phyloP scores from a whole-genome alignment of 305 asterid species.

The Fraxinus baroniana region DNA sequence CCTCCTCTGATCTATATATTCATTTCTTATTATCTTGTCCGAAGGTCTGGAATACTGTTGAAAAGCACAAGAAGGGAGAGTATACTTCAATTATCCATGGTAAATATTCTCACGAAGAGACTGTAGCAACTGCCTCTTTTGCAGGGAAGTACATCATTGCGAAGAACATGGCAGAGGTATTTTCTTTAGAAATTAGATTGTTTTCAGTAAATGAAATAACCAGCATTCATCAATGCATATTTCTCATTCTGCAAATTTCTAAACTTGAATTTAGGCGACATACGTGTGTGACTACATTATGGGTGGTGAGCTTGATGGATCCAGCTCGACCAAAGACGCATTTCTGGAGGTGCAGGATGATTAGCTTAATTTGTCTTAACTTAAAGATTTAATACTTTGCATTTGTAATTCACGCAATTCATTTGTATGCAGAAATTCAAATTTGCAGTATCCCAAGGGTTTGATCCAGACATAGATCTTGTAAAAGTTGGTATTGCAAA shows the following conservation, averaged over 20 bases:
- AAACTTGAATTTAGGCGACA: conserved; percentile 47
- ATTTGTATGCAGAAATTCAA: conserved; percentile 77
- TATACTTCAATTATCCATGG: conserved; percentile 97
- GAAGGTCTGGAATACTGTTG: conserved; percentile 93
- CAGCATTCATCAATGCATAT: background rate
- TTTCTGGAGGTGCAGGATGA: conserved; percentile 67
- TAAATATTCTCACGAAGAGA: conserved; percentile 89
- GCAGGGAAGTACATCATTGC: conserved; percentile 87
- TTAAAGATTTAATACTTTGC: background rate
- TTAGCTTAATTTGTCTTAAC: conserved; percentile 10
- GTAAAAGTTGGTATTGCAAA: conserved; percentile 89
- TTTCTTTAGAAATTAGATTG: background rate
- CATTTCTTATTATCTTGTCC: conserved; percentile 12
- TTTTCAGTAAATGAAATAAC: background rate
- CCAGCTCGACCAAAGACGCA: conserved; percentile 95
- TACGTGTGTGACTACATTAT: conserved; percentile 74
- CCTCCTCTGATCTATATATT: background rate
- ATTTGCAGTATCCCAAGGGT: conserved; percentile 75
- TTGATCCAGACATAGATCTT: conserved; percentile 92
- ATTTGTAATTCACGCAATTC: background rate
- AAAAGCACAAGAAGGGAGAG: conserved; percentile 96
- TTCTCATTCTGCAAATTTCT: background rate
- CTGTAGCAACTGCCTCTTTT: conserved; percentile 97
- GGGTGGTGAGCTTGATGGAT: conserved; percentile 92
- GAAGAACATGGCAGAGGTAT: conserved; percentile 92